Percentiles rank a stretch among this genome's conserved stretches.
phyloP scores from a whole-genome alignment of 2,329 filamentous ascomycete species.

The Chaetothyriales sp. region DNA sequence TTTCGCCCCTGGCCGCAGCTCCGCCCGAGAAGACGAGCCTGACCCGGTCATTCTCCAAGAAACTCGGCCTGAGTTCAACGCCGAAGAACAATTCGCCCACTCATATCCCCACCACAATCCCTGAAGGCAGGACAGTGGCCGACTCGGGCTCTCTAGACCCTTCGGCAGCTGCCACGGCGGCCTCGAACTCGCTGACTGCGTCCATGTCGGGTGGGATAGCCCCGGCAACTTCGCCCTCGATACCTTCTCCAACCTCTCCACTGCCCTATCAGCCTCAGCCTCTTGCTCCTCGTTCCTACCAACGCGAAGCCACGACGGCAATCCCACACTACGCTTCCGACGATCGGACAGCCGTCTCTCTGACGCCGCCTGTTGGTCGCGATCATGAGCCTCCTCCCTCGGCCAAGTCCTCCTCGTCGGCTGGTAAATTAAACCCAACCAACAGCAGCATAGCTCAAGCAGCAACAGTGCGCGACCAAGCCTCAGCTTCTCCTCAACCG shows the following conservation, averaged over 20 bases:
- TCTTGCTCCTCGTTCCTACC: slow-evolving; percentile 32
- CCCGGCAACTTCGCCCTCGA: slow-evolving; percentile 37
- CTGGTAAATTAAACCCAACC: slow-evolving; percentile 10
- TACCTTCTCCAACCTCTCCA: slow-evolving; percentile 34
- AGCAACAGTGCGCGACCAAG: slow-evolving; percentile 10
- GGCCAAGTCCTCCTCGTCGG: slow-evolving; percentile 12
- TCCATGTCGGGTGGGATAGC: slow-evolving; percentile 51
- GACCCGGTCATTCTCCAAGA: slow-evolving; percentile 63
- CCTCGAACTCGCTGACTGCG: slow-evolving; percentile 56
- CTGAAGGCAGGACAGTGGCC: slow-evolving; percentile 49
- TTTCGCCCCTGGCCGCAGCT: slow-evolving; percentile 17
- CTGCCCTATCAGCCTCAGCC: slow-evolving; percentile 29
- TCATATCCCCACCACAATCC: slow-evolving; percentile 50
- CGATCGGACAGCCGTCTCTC: slow-evolving; percentile 18
- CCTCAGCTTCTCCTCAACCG: slow-evolving; percentile 13
- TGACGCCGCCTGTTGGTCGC: slow-evolving; percentile 21
- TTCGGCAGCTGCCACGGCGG: slow-evolving; percentile 52
- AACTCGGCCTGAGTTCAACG: slow-evolving; percentile 51
- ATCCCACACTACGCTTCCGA: slow-evolving; percentile 28
- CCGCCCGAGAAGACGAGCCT: slow-evolving; percentile 39
- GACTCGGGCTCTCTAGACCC: slow-evolving; percentile 47
- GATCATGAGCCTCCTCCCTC: slow-evolving; percentile 20
- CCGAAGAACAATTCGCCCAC: slow-evolving; percentile 65
- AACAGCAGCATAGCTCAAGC: slow-evolving; percentile 15
- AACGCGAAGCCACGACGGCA: slow-evolving; percentile 21